These are phyloP conservation scores for Ganoderma boninense DNA, from an alignment of 1,284 basidiomycete genomes.

Conservation along the genomic window DNA sequence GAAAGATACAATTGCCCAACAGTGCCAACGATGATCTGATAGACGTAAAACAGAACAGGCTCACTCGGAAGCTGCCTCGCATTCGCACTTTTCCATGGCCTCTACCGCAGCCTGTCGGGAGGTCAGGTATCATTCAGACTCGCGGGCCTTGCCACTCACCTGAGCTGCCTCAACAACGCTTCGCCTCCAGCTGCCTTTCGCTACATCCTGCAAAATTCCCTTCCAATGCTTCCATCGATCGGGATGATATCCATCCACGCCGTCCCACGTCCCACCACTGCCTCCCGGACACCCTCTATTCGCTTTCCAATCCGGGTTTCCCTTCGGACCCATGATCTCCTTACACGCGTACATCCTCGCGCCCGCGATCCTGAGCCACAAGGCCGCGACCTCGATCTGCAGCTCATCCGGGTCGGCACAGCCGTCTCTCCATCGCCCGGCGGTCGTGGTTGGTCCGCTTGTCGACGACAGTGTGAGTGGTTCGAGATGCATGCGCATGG, in stretches of 20 bases:
- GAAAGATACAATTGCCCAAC: not conserved
- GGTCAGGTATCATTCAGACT: not conserved
- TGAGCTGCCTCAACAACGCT: slow-evolving; percentile 24
- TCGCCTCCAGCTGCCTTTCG: slow-evolving; percentile 11
- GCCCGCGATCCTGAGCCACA: slow-evolving; percentile 24
- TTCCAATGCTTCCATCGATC: slow-evolving; percentile 27
- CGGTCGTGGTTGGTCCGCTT: not conserved
- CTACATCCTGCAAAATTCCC: slow-evolving; percentile 10
- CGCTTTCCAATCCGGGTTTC: slow-evolving; percentile 16
- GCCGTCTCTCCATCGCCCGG: not conserved
- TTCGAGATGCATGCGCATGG: slow-evolving; percentile 23
- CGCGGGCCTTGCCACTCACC: slow-evolving; percentile 2
- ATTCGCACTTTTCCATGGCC: not conserved
- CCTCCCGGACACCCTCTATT: slow-evolving; percentile 11
- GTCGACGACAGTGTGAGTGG: slow-evolving; percentile 17
- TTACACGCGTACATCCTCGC: slow-evolving; percentile 19
- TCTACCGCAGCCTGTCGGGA: not conserved
- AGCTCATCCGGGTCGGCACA: slow-evolving; percentile 16
- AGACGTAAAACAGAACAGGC: not conserved
- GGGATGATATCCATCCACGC: slow-evolving; percentile 25
- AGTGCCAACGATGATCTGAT: not conserved
- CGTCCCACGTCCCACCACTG: slow-evolving; percentile 26
- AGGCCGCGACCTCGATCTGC: slow-evolving; percentile 16
- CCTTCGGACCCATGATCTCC: slow-evolving; percentile 24
- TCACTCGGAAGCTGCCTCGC: not conserved